phyloP scores from a whole-genome alignment of 2,329 filamentous ascomycete species.

The Fusarium caatingaense region DNA sequence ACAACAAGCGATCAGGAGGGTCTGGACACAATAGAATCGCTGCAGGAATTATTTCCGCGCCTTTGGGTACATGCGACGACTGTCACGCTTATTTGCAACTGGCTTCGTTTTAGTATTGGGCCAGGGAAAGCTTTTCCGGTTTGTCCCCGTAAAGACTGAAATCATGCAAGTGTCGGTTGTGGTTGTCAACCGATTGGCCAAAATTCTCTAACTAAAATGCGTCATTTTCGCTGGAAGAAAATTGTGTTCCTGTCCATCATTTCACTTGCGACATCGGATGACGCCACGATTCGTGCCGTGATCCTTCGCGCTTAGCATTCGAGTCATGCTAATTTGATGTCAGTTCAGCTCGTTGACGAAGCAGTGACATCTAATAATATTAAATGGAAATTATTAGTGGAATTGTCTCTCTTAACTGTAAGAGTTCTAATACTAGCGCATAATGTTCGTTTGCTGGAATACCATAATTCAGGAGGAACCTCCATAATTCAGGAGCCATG shows the following conservation, averaged over 20 bases:
- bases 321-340: neutral
- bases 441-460: fast-evolving
- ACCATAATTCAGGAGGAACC: neutral
- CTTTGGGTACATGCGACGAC: neutral
- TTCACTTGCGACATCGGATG: neutral
- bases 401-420: neutral
- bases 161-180: neutral
- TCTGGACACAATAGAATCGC: neutral
- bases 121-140: neutral
- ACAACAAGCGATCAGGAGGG: neutral
- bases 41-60: neutral
- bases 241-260: neutral
- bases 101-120: neutral
- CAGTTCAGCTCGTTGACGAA: neutral
- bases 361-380: neutral
- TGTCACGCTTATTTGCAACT: neutral
- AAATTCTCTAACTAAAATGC: neutral
- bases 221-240: neutral
- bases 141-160: neutral
- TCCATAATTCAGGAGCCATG: neutral
- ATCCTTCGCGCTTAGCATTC: neutral
- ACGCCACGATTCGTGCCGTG: neutral
- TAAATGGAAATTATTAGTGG: neutral
- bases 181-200: neutral
- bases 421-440: neutral